Percentiles rank a stretch among this genome's conserved stretches.
These are phyloP conservation scores for Macrophomina tecta DNA, from an alignment of 2,329 filamentous ascomycete species.

Conservation along the genomic window DNA sequence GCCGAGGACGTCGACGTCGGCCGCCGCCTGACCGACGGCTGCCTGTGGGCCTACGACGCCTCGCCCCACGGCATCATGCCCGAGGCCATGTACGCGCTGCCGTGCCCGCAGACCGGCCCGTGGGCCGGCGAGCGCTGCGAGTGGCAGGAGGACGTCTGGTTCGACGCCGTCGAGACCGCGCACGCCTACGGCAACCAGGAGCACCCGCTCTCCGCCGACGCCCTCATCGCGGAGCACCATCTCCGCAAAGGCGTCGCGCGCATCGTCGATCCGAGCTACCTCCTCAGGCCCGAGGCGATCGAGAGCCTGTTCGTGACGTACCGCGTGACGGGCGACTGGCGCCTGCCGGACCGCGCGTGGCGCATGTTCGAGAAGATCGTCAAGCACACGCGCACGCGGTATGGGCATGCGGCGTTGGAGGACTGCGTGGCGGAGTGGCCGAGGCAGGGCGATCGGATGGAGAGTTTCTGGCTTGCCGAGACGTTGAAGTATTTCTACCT, in stretches of 20 bases:
- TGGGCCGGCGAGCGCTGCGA: constrained; percentile 46
- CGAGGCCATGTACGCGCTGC: constrained; percentile 60
- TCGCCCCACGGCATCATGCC: constrained; percentile 67
- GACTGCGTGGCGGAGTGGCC: constrained; percentile 49
- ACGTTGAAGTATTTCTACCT: constrained; percentile 59
- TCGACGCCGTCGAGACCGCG: constrained; percentile 58
- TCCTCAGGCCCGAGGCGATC: constrained; percentile 59
- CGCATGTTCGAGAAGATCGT: constrained; percentile 56
- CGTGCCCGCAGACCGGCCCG: constrained; percentile 49
- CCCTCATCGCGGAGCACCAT: neutral
- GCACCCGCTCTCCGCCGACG: neutral
- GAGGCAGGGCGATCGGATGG: constrained; percentile 52
- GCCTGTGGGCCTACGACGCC: constrained; percentile 66
- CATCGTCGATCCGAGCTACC: constrained; percentile 21
- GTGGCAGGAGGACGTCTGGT: constrained; percentile 63
- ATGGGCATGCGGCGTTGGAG: constrained; percentile 53
- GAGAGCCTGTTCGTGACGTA: constrained; percentile 65
- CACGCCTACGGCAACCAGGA: constrained; percentile 36
- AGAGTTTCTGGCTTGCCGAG: constrained; percentile 57
- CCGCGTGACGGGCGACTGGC: constrained; percentile 54
- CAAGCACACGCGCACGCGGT: constrained; percentile 48
- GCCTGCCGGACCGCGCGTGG: constrained; percentile 54
- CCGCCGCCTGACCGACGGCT: constrained; percentile 63
- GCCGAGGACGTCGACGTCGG: constrained; percentile 61
- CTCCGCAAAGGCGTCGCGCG: constrained; percentile 24